These are phyloP conservation scores for Phalaenopsis hybrid DNA, from an alignment of 116 monocot genomes.

Conservation along the genomic window DNA sequence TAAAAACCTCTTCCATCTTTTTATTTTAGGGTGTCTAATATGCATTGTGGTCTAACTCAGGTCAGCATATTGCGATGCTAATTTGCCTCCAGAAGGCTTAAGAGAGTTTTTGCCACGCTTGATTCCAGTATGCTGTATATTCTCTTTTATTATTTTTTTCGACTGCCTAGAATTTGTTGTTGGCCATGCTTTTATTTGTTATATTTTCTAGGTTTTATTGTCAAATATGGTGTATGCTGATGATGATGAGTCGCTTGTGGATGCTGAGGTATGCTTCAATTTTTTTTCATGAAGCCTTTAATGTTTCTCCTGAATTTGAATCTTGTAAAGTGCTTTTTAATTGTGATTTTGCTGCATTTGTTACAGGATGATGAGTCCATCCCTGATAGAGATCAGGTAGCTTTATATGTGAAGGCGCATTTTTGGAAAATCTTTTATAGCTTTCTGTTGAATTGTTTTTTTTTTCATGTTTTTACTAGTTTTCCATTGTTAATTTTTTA, in stretches of 20 bases:
- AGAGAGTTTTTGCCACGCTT: conserved; percentile 75
- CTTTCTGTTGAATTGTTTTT: not conserved
- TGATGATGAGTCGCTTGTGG: conserved; percentile 90
- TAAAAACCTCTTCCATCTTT: not conserved
- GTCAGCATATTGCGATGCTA: conserved; percentile 93
- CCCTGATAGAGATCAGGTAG: conserved; percentile 92
- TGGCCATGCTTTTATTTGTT: not conserved
- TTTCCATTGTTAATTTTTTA: conserved; percentile 4
- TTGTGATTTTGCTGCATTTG: conserved; percentile 3
- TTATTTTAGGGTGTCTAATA: conserved; percentile 2
- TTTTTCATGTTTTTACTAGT: not conserved
- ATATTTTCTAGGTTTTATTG: conserved; percentile 55
- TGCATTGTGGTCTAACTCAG: conserved; percentile 31
- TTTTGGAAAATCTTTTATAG: not conserved
- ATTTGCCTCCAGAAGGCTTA: conserved; percentile 70
- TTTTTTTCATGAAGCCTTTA: conserved; percentile 1
- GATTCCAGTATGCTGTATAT: conserved; percentile 60
- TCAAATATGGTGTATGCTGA: conserved; percentile 94
- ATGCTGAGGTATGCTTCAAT: conserved; percentile 58
- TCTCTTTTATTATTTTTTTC: not conserved
- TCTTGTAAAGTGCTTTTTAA: not conserved
- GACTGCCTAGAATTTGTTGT: conserved; percentile 5
- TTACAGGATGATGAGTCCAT: conserved; percentile 87
- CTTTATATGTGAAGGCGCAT: not conserved
- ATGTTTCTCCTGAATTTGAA: conserved; percentile 8